These are phyloP conservation scores for Pholiota molesta DNA, from an alignment of 768 basidiomycete species.

Conservation along the genomic window DNA sequence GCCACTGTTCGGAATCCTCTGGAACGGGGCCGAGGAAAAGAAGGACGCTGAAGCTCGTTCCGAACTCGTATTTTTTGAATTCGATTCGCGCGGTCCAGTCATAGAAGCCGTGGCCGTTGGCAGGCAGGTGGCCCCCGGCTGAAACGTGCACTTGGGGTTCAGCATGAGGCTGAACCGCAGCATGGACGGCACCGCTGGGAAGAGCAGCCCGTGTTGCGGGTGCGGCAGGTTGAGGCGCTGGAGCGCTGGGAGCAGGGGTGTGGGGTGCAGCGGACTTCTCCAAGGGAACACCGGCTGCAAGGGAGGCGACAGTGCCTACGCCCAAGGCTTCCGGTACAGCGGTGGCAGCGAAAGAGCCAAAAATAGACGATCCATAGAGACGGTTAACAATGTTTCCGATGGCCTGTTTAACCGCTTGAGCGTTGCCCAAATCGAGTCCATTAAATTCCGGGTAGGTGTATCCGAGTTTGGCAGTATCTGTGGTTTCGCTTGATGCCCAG, in stretches of 20 bases:
- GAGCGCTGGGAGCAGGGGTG: neutral
- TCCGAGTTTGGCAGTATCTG: conserved; percentile 34
- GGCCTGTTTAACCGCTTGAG: conserved; percentile 28
- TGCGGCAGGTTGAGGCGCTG: neutral
- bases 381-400: conserved; percentile 37
- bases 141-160: conserved; percentile 34
- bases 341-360: conserved; percentile 27
- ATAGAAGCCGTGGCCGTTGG: conserved; percentile 19
- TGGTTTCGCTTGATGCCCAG: conserved; percentile 41
- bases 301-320: conserved; percentile 3
- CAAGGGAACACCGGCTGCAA: conserved; percentile 3
- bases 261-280: conserved; percentile 7
- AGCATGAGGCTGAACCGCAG: conserved; percentile 19
- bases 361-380: conserved; percentile 34
- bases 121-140: conserved; percentile 13
- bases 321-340: neutral
- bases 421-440: conserved; percentile 33
- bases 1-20: conserved; percentile 40
- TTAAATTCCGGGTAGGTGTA: conserved; percentile 59
- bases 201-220: neutral
- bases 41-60: conserved; percentile 44
- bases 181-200: no score
- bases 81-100: conserved; percentile 49
- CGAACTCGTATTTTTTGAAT: conserved; percentile 47
- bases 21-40: conserved; percentile 50